Base-by-base conservation (phyloP, 1,284 basidiomycete species). In the Trametes versicolor region DNA sequence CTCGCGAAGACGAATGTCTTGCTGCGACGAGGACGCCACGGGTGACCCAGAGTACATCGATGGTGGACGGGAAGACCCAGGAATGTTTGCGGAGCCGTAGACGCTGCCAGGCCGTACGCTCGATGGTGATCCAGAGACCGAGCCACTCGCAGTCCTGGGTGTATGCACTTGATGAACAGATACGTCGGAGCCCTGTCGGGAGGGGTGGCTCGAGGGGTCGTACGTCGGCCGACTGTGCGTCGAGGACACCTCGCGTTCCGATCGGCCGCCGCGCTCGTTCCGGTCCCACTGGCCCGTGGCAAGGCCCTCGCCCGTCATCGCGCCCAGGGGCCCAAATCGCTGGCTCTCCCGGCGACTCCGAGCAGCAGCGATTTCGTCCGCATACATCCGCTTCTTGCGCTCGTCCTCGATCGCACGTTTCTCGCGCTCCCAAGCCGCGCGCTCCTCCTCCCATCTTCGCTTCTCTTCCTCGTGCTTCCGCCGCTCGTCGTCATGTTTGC, bases 361-460 rank as follows among this genome's bases (percentile, higher is more conserved):
- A 1, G 91, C 80, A 27, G 88, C 88, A 52, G 79, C 78, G 39
- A 93, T 80, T 72, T 90, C 87, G 58, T 91, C 89, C 23, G 81
- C 79, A 73, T 85, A 90, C 59, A 78, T 68, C 58, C 81, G 81
- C 73, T 84, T 82, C 70, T 82, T 84, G 70, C 79, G 80, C 73
- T 87, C 85, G 73, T 87, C 88, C 65, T 90, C 87, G 37, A 80
- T 79, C 15, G 79, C 79, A 58, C 79, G 81, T 72, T 81, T 86
- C 71, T 90, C 88, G 67, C 79, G 79, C 66, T 90, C 88, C 79
- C 82, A 83, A 10, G 80, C 80, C 67, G 75, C 80, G 64, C 81
- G 83, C 75, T 90, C 82, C 68, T 81, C 81, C 72, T 89, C 87
- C 78, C 82, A 83, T 56, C 82, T 79, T 43, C 73, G 77, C 55